phyloP scores from a whole-genome alignment of 176 grass and related monocot species.

The Eleusine indica region DNA sequence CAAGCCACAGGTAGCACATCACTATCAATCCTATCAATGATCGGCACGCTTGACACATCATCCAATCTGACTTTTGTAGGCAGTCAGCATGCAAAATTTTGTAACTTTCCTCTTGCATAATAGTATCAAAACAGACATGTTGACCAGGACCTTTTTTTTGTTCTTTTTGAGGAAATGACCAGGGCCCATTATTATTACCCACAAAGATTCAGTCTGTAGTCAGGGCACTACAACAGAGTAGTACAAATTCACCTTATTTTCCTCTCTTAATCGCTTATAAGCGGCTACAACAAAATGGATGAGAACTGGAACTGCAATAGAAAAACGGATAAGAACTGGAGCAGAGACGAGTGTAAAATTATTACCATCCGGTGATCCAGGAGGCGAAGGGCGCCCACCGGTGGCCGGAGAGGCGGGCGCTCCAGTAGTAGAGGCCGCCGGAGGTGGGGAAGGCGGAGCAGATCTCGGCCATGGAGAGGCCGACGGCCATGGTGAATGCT shows the following conservation, averaged over 20 bases:
- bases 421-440: conserved; percentile 93
- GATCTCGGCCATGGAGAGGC: conserved; percentile 87
- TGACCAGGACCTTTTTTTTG: background rate
- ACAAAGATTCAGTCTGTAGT: too few relatives aligned
- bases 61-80: background rate
- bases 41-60: background rate
- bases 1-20: background rate
- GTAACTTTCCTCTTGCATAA: background rate
- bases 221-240: background rate
- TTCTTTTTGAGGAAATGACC: too few relatives aligned
- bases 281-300: too few relatives aligned
- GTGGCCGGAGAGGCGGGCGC: conserved; percentile 73
- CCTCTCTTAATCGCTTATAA: too few relatives aligned
- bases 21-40: background rate
- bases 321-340: background rate
- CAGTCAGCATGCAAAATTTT: background rate
- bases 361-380: conserved; percentile 92
- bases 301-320: too few relatives aligned
- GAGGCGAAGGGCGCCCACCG: conserved; percentile 81
- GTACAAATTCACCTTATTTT: too few relatives aligned
- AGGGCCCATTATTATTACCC: background rate
- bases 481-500: conserved; percentile 75
- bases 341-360: background rate
- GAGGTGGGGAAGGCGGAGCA: conserved; percentile 97
- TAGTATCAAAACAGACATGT: conserved; percentile 17